Percentiles rank a stretch among this genome's conserved stretches.
Evolutionary conservation across 371 early-diverging fungal species (phyloP).

Genomic region (Apophysomyces sp.): DNA sequence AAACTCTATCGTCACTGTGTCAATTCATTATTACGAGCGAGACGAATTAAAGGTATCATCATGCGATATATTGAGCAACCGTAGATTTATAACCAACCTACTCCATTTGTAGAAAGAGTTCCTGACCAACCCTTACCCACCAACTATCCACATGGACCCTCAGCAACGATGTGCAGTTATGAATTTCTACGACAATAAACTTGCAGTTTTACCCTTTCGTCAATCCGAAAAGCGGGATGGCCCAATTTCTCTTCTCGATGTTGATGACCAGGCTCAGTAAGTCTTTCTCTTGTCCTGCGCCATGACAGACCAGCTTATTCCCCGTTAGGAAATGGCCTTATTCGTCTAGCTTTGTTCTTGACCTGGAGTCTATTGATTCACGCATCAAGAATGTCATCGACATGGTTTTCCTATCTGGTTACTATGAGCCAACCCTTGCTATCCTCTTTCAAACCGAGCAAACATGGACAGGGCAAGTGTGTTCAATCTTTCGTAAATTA

Average conservation of each 20-base stretch:
- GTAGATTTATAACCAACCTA: background rate
- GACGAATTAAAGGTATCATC: constrained; percentile 79
- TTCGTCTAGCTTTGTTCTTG: constrained; percentile 80
- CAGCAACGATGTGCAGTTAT: constrained; percentile 86
- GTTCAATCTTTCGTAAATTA: background rate
- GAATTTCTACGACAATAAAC: constrained; percentile 81
- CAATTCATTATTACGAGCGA: constrained; percentile 95
- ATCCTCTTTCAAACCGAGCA: constrained; percentile 82
- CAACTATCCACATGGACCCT: constrained; percentile 74
- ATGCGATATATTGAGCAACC: background rate
- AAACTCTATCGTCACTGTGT: constrained; percentile 84
- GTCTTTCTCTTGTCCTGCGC: background rate
- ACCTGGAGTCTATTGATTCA: constrained; percentile 64
- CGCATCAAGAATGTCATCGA: constrained; percentile 84
- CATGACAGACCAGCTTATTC: background rate
- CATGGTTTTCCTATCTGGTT: constrained; percentile 87
- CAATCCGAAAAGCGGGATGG: constrained; percentile 59
- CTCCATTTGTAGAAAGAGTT: constrained; percentile 52
- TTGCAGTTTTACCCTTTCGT: constrained; percentile 91
- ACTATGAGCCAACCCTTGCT: constrained; percentile 93
- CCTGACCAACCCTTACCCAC: constrained; percentile 63
- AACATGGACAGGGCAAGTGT: constrained; percentile 87
- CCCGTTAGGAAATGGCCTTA: constrained; percentile 71
- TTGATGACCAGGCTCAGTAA: constrained; percentile 51
- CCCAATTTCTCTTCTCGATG: constrained; percentile 18